Percentiles rank a stretch among this genome's conserved stretches.
These are phyloP conservation scores for Prunus padus DNA, from an alignment of 306 rosid genomes.

Conservation along the genomic window DNA sequence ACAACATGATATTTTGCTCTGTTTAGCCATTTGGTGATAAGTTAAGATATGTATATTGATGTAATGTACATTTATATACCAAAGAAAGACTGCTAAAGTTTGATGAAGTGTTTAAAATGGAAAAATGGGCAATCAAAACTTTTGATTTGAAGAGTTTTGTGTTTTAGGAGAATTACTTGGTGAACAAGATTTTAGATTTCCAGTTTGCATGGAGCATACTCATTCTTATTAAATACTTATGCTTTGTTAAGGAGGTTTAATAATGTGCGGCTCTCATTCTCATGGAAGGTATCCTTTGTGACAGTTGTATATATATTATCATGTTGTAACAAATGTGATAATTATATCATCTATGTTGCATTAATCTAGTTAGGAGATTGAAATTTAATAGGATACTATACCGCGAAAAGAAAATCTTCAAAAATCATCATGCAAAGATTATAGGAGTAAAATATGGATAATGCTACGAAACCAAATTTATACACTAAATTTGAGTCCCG, in stretches of 20 bases:
- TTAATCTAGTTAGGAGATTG: too few species aligned
- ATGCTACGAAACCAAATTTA: too few species aligned
- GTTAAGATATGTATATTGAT: background rate
- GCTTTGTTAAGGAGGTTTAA: background rate
- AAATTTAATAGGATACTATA: too few species aligned
- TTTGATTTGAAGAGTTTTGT: background rate
- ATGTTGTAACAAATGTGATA: background rate
- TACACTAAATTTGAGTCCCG: background rate
- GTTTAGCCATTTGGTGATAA: slow-evolving; percentile 27
- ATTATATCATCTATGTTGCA: background rate
- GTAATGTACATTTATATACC: background rate
- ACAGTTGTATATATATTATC: too few species aligned
- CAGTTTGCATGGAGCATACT: slow-evolving; percentile 14
- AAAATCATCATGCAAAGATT: too few species aligned
- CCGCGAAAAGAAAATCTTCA: too few species aligned
- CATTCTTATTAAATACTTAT: slow-evolving; percentile 2
- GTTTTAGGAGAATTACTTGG: background rate
- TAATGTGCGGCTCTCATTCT: slow-evolving; percentile 7
- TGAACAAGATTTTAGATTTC: slow-evolving; percentile 5
- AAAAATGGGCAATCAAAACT: background rate
- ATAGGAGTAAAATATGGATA: too few species aligned
- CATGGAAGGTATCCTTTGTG: too few species aligned
- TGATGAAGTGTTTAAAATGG: background rate
- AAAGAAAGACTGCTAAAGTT: background rate
- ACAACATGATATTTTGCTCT: background rate